Conservation (phyloP, 2,329 filamentous ascomycete species). For the Colletotrichum falcatum region DNA sequence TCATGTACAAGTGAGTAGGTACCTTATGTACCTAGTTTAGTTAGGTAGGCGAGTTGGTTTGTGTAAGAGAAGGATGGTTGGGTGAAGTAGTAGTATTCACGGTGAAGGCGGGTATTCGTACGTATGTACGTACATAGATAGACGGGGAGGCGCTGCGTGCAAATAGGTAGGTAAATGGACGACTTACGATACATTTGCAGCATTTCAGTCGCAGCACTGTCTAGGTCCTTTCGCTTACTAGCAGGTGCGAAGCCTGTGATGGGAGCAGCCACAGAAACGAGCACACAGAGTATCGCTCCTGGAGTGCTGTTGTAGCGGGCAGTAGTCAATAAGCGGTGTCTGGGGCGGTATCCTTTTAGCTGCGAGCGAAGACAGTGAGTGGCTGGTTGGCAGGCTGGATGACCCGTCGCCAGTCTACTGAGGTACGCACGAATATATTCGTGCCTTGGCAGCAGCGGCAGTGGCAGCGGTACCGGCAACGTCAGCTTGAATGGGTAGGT, state of each 20-base stretch:
- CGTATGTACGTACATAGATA: neutral
- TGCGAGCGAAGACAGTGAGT: constrained; percentile 10
- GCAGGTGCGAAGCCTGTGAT: constrained; percentile 23
- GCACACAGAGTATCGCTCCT: constrained; percentile 14
- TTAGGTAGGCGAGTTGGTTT: constrained; percentile 11
- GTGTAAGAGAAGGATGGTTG: constrained; percentile 24
- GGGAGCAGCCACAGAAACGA: constrained; percentile 21
- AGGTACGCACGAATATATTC: neutral
- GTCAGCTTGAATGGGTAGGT: neutral
- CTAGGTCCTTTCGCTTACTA: constrained; percentile 1
- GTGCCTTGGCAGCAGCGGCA: neutral
- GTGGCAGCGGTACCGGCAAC: neutral
- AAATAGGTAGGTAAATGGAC: neutral
- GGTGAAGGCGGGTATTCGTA: neutral
- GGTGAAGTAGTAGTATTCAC: constrained; percentile 2
- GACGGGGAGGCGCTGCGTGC: neutral
- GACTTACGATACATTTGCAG: constrained; percentile 12
- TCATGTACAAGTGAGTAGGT: neutral
- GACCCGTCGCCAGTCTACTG: constrained; percentile 17
- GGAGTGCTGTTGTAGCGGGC: constrained; percentile 27
- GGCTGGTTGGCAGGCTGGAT: neutral
- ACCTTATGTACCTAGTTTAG: neutral
- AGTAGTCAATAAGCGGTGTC: constrained; percentile 20
- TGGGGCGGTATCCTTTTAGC: neutral
- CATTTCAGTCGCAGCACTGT: neutral